Percentiles rank a stretch among this genome's conserved stretches.
phyloP scores from a whole-genome alignment of 768 basidiomycete genomes.

The Tricholoma sp. region DNA sequence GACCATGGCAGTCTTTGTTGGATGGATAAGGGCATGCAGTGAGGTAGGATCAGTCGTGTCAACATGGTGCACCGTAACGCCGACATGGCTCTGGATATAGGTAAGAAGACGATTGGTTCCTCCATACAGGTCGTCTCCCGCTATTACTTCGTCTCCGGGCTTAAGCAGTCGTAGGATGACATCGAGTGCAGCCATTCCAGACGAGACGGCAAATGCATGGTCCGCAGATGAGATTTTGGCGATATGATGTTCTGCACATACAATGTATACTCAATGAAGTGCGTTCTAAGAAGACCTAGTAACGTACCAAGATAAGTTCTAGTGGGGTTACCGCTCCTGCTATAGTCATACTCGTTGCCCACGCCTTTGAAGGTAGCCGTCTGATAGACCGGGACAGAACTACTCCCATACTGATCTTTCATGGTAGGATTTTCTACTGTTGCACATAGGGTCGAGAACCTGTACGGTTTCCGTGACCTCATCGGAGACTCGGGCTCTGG shows the following conservation, averaged over 20 bases:
- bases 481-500: slow-evolving; percentile 78
- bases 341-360: slow-evolving; percentile 86
- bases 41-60: slow-evolving; percentile 78
- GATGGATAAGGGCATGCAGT: slow-evolving; percentile 57
- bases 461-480: slow-evolving; percentile 65
- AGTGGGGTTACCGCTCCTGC: slow-evolving; percentile 94
- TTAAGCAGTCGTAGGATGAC: slow-evolving; percentile 91
- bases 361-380: slow-evolving; percentile 97
- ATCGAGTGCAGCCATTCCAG: slow-evolving; percentile 98
- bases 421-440: slow-evolving; percentile 88
- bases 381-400: slow-evolving; percentile 96
- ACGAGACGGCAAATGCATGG: slow-evolving; percentile 89
- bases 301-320: slow-evolving; percentile 83
- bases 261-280: slow-evolving; percentile 1
- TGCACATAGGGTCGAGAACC: slow-evolving; percentile 87
- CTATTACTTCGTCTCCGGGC: slow-evolving; percentile 93
- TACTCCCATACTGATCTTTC: slow-evolving; percentile 95
- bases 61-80: slow-evolving; percentile 87
- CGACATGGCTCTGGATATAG: slow-evolving; percentile 83
- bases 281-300: slow-evolving; percentile 3
- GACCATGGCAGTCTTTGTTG: slow-evolving; percentile 87
- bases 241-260: slow-evolving; percentile 80
- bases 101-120: slow-evolving; percentile 93
- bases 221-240: slow-evolving; percentile 93
- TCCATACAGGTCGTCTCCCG: slow-evolving; percentile 96